Evolutionary conservation across 306 rosid species (phyloP).

Genomic region (Argentina anserina): DNA sequence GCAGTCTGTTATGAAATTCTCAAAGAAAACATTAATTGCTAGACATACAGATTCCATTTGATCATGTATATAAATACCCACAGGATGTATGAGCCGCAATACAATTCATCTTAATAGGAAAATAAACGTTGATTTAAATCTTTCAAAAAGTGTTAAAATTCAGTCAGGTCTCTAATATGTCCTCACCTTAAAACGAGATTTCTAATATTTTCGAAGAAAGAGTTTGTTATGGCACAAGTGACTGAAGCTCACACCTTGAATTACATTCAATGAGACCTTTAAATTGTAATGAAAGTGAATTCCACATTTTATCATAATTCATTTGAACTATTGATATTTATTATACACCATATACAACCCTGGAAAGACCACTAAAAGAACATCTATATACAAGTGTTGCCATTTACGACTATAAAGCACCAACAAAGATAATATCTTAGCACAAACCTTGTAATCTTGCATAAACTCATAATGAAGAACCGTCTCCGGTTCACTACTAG

Average conservation of each 20-base stretch:
- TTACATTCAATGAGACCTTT: slow-evolving; percentile 2
- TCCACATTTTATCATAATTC: background rate
- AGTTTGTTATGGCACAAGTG: background rate
- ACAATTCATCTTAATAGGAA: background rate
- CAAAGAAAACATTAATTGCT: background rate
- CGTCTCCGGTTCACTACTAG: slow-evolving; percentile 83
- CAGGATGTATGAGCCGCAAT: background rate
- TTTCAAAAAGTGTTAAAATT: background rate
- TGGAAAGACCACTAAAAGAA: background rate
- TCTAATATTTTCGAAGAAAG: background rate
- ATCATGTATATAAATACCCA: background rate
- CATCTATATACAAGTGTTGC: background rate
- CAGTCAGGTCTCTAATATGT: too few species aligned
- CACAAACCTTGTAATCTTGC: slow-evolving; percentile 95
- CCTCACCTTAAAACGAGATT: background rate
- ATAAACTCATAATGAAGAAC: slow-evolving; percentile 97
- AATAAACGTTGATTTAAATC: background rate
- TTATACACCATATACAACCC: slow-evolving; percentile 3
- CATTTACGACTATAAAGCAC: background rate
- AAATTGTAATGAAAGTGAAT: background rate
- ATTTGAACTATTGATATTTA: background rate
- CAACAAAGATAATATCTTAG: slow-evolving; percentile 9
- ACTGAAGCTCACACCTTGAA: slow-evolving; percentile 2
- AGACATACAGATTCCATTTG: background rate
- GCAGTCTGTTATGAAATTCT: slow-evolving; percentile 13